Evolutionary conservation across 352 stramenopile genomes (phyloP), one percentile per base, ranked within the genome.

Genomic region (Phytopythium oedochilum): DNA sequence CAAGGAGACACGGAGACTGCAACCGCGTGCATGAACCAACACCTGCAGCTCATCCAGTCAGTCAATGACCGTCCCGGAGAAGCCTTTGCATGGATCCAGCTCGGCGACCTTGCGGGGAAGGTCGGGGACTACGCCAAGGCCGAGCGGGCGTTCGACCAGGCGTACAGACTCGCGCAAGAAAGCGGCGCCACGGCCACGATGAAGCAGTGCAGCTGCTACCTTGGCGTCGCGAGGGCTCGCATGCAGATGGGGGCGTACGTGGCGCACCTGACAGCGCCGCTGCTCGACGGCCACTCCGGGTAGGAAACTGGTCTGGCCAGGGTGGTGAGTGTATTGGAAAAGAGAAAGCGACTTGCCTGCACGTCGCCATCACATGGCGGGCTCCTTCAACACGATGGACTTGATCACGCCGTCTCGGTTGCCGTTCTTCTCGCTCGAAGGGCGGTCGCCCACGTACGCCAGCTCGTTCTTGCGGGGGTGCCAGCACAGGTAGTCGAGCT

Each of bases 31-130:
- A 84, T 97, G 65, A 88, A 97, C 53, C 88, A 96, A 68, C 86
- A 96, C 59, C 55, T 97, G 11, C 87, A 97, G 63, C 78, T 96
- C 12, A 85, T 94, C 22, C 86, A 96, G 64, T 87, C 79, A 28
- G 76, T 96, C 18, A 80, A 78, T 34, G 86, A 96, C 60, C 73
- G 68, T 11, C 61, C 78, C 15, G 83, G 73, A 0, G 86, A 97
- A 59, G 77, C 81, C 10, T 92, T 92, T 47, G 83, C 87, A 10
- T 96, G 83, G 84, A 90, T 94, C 50, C 85, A 94, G 45, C 69
- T 97, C 1, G 87, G 87, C 0, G 66, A 94, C 32, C 63, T 97
- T 22, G 82, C 78, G 28, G 86, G 73, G 50, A 75, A 73, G 28
- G 25, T 61, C 9, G 68, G 61, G 5, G 70, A 91, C 20, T 70